Base-by-base conservation (phyloP, 2,329 filamentous ascomycete species). In the Tolypocladium tropicale region DNA sequence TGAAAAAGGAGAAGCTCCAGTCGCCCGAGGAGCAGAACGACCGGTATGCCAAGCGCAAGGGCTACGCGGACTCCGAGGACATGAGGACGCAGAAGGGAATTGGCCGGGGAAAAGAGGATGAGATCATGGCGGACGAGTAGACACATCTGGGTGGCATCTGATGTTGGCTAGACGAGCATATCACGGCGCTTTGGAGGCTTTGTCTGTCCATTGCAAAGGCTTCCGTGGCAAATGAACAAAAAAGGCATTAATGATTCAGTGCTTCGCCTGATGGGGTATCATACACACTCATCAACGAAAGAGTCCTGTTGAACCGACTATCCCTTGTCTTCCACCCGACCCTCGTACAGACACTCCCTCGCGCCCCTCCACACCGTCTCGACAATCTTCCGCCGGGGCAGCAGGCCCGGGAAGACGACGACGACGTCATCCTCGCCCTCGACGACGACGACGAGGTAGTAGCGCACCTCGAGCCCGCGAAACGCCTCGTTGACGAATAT, bases 401-500 rank as follows among this genome's bases (percentile, higher is more conserved):
- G 68, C 61, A 96, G 72, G 56, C 80, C 81, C 3, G 93, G 93
- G 69, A 99, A 99, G 3, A 97, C 91, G n/a, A 99, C 93, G 0
- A 97, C 89, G 5, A 95, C 81, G 61, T 94, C 86, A 55, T 86
- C 82, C 72, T 97, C 93, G 2, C 86, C 91, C 63, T 95, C 88
- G 21, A 97, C 90, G 54, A 97, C 87, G 33, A 97, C 89, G 5
- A 90, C 84, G 10, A 99, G 75, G 67, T 96, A 96, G 67, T 93
- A 95, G 43, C 86, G 77, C 37, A 97, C 91, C 72, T 92, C 90
- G 66, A 96, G 95, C 0, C 92, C 92, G 56, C 83, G 84, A 72
- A 97, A 97, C 4, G 92, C 94, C 76, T 99, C 94, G 69, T 96
- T 91, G 53, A 99, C 89, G 55, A 96, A 83, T 56, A 99, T 86